phyloP scores from a whole-genome alignment of 306 rosid species.

The Cucumis cinereus region DNA sequence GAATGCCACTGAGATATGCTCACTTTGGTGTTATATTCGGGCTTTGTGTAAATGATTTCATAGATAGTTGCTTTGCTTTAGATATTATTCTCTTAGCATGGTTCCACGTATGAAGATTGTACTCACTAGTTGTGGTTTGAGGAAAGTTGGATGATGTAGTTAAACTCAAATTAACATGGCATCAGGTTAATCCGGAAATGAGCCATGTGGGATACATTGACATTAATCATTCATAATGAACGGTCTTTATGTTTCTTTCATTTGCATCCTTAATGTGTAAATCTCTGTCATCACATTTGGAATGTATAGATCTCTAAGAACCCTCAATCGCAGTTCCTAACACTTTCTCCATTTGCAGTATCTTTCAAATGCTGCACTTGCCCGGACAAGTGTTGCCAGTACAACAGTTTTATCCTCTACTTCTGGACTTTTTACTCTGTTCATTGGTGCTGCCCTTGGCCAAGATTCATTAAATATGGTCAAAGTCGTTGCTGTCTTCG shows the following conservation, averaged over 20 bases:
- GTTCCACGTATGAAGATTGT: neutral
- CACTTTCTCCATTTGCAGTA: slow-evolving; percentile 43
- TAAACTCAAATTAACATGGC: neutral
- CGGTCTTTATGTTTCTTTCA: neutral
- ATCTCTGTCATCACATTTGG: neutral
- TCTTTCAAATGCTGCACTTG: slow-evolving; percentile 96
- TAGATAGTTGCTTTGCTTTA: neutral
- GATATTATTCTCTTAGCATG: neutral
- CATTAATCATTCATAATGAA: neutral
- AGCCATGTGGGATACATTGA: neutral
- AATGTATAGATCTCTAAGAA: neutral
- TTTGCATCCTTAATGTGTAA: neutral
- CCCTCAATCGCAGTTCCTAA: neutral
- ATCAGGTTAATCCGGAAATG: neutral
- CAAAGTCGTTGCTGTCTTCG: slow-evolving; percentile 81
- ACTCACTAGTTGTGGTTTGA: neutral
- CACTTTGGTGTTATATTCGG: neutral
- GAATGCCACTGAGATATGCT: neutral
- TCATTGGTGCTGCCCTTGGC: slow-evolving; percentile 71
- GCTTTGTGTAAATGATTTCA: neutral
- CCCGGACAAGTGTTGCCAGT: slow-evolving; percentile 95
- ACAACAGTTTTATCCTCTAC: slow-evolving; percentile 96
- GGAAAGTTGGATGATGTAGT: neutral
- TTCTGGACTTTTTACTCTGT: slow-evolving; percentile 96
- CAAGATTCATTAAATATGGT: slow-evolving; percentile 74